Evolutionary conservation across 371 early-diverging fungal species (phyloP).

Genomic region (Apophysomyces sp.): DNA sequence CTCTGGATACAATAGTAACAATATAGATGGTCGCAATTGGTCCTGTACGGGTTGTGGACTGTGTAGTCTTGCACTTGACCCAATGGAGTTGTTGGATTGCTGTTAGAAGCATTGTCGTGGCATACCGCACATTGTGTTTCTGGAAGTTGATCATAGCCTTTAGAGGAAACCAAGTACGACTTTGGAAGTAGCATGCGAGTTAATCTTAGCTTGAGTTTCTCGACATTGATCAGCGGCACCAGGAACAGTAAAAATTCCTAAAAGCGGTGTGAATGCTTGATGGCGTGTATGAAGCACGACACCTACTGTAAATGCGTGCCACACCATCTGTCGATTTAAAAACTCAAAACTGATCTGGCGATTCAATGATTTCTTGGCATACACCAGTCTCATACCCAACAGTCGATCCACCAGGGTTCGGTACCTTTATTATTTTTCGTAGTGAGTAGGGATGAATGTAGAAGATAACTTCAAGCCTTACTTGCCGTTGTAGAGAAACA

Average conservation of each 20-base stretch:
- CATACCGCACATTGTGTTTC: slow-evolving; percentile 71
- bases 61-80: slow-evolving; percentile 32
- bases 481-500: slow-evolving; percentile 83
- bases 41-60: slow-evolving; percentile 71
- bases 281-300: neutral
- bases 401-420: slow-evolving; percentile 76
- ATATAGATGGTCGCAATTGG: slow-evolving; percentile 80
- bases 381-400: slow-evolving; percentile 81
- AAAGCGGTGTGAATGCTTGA: neutral
- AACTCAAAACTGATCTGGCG: slow-evolving; percentile 89
- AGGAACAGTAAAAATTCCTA: slow-evolving; percentile 90
- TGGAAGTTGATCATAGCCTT: slow-evolving; percentile 62
- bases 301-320: slow-evolving; percentile 91
- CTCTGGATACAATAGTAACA: slow-evolving; percentile 90
- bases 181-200: slow-evolving; percentile 58
- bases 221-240: slow-evolving; percentile 81
- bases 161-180: slow-evolving; percentile 48
- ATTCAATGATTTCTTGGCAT: slow-evolving; percentile 70
- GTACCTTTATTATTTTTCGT: slow-evolving; percentile 43
- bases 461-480: slow-evolving; percentile 22
- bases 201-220: slow-evolving; percentile 63
- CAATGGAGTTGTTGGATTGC: slow-evolving; percentile 28
- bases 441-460: neutral
- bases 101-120: slow-evolving; percentile 50
- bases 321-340: slow-evolving; percentile 90